Percentiles rank a stretch among this genome's conserved stretches.
Conservation (phyloP, 345 rosid genomes). For the Boechera stricta region DNA sequence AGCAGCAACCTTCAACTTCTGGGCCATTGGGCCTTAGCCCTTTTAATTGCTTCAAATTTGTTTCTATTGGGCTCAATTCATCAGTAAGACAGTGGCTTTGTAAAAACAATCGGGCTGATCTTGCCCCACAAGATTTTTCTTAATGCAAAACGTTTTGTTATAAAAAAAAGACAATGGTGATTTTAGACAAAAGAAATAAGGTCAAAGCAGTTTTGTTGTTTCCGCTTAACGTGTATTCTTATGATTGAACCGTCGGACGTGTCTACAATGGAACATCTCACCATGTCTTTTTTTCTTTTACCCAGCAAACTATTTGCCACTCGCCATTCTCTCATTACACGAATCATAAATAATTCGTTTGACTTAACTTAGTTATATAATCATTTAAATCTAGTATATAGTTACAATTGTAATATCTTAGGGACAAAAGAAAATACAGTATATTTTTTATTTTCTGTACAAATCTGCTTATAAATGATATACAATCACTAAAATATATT, state of each 20-base stretch:
- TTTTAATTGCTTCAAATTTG: neutral
- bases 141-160: too few species aligned
- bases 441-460: neutral
- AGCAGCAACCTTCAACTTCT: neutral
- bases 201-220: conserved; percentile 7
- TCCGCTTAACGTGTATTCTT: conserved; percentile 11
- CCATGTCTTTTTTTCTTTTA: neutral
- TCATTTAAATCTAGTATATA: too few species aligned
- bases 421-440: neutral
- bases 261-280: neutral
- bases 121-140: too few species aligned
- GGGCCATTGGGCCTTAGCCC: neutral
- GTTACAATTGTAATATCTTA: too few species aligned
- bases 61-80: neutral
- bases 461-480: neutral
- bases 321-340: neutral
- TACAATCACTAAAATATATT: neutral
- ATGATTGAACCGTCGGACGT: neutral
- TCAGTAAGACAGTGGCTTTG: too few species aligned
- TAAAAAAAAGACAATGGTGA: too few species aligned
- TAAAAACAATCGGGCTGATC: too few species aligned
- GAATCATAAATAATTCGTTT: neutral
- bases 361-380: too few species aligned
- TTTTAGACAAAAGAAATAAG: too few species aligned
- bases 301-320: neutral